Conservation (phyloP, 2,329 filamentous ascomycete species). For the Simplicillium aogashimaense region DNA sequence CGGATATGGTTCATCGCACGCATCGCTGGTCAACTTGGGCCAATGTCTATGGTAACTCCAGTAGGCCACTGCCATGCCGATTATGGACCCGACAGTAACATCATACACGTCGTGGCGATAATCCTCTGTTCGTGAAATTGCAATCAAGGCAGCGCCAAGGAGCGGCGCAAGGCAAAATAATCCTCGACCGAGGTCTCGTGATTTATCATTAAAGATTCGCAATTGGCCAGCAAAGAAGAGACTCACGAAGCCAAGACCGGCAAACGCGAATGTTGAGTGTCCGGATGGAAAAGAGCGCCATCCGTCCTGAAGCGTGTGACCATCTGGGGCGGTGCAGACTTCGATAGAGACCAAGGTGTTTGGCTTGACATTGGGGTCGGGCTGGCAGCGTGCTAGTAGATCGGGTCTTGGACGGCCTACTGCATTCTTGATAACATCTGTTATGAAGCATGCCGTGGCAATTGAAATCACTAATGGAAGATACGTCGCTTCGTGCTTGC, state of each 20-base stretch:
- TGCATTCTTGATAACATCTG: slow-evolving; percentile 83
- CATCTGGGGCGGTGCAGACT: slow-evolving; percentile 63
- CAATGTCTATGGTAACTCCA: slow-evolving; percentile 60
- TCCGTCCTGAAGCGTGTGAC: slow-evolving; percentile 66
- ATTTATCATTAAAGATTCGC: slow-evolving; percentile 39
- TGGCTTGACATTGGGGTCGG: slow-evolving; percentile 37
- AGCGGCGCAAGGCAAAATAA: slow-evolving; percentile 49
- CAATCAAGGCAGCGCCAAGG: slow-evolving; percentile 55
- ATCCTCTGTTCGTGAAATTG: slow-evolving; percentile 59
- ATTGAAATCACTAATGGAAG: slow-evolving; percentile 72
- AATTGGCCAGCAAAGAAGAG: slow-evolving; percentile 61
- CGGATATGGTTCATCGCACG: slow-evolving; percentile 49
- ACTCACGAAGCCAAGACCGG: slow-evolving; percentile 65
- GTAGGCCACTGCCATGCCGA: slow-evolving; percentile 51
- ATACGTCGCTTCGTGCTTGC: slow-evolving; percentile 79
- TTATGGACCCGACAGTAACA: slow-evolving; percentile 48
- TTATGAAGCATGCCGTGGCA: slow-evolving; percentile 70
- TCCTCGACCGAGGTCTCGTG: slow-evolving; percentile 43
- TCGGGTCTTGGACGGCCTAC: slow-evolving; percentile 64
- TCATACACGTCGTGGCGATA: slow-evolving; percentile 65
- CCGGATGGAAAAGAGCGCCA: slow-evolving; percentile 79
- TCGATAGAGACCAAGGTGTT: slow-evolving; percentile 50
- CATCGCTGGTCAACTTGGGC: slow-evolving; percentile 40
- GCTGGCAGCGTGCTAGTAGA: slow-evolving; percentile 68
- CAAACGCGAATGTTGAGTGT: slow-evolving; percentile 71